These are phyloP conservation scores for Syzygium aqueum DNA, from an alignment of 345 rosid genomes.

Conservation along the genomic window DNA sequence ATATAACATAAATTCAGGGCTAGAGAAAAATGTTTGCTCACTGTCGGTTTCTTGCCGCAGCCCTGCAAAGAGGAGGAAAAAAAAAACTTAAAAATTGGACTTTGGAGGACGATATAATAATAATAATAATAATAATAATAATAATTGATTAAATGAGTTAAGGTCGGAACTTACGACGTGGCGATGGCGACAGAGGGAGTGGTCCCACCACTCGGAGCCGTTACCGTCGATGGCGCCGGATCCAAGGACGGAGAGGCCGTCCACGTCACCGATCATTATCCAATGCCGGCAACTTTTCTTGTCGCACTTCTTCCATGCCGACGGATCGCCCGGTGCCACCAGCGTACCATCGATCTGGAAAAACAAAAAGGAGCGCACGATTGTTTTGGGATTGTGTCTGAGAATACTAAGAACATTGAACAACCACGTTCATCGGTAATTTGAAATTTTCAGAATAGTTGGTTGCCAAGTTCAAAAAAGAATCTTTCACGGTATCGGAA, in stretches of 20 bases:
- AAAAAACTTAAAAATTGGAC: neutral
- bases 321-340: constrained; percentile 22
- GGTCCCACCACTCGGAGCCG: constrained; percentile 40
- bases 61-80: constrained; percentile 9
- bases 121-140: neutral
- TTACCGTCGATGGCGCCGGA: constrained; percentile 33
- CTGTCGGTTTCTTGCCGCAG: constrained; percentile 31
- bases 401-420: neutral
- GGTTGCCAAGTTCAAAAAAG: neutral
- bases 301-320: constrained; percentile 30
- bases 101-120: neutral
- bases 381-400: neutral
- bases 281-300: constrained; percentile 9
- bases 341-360: constrained; percentile 24
- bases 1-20: neutral
- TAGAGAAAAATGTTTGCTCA: neutral
- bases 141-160: neutral
- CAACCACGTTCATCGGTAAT: neutral
- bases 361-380: neutral
- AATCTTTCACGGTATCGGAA: neutral
- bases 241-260: constrained; percentile 30
- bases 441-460: neutral
- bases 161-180: neutral
- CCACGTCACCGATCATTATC: constrained; percentile 23
- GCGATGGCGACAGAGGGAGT: constrained; percentile 7